Base-by-base conservation (phyloP, 768 basidiomycete genomes). In the Boletus bicolor region DNA sequence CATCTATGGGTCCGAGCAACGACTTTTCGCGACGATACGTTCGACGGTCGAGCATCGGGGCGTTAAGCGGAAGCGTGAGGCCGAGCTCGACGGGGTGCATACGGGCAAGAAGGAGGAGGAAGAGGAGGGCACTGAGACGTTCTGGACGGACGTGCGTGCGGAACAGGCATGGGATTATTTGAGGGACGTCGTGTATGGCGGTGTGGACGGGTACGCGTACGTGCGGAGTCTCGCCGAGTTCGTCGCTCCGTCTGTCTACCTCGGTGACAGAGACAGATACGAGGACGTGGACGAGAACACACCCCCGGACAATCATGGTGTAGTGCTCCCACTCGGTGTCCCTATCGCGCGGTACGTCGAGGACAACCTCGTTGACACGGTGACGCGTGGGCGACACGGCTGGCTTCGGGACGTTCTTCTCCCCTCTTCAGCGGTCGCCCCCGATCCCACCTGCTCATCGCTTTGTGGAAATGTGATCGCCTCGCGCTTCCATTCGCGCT, bases 151-250 rank as follows among this genome's bases (percentile, higher is more conserved):
- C 12, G 73, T 73, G 47, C 73, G 76, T 6, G 82, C 80, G 12
- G 68, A 68, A n/a, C 76, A 79, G 24, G 87, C 80, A 2, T 85
- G 89, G 70, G 78, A 76, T n/a, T 89, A 86, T 62, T 44, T 91
- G 17, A 72, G 79, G 19, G 86, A 90, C 64, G 65, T 89, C n/a
- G 88, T 91, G 0, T 91, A 91, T 64, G 89, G 90, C 0, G 89
- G 90, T 44, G 76, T 83, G 0, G 87, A 89, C 53, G 89, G 90
- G 2, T 70, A 84, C 28, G 89, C 89, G 6, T 91, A 91, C 67
- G 79, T 86, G 50, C 77, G 86, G 56, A 91, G 90, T 66, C 63
- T 92, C 52, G 89, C 88, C 26, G 85, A 88, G 69, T 92, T 91
- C 59, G 76, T 85, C 34, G 66, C 73, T 5, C 65, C 68, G 17